Evolutionary conservation across 768 basidiomycete genomes (phyloP).

Genomic region (Scleroderma bovista): DNA sequence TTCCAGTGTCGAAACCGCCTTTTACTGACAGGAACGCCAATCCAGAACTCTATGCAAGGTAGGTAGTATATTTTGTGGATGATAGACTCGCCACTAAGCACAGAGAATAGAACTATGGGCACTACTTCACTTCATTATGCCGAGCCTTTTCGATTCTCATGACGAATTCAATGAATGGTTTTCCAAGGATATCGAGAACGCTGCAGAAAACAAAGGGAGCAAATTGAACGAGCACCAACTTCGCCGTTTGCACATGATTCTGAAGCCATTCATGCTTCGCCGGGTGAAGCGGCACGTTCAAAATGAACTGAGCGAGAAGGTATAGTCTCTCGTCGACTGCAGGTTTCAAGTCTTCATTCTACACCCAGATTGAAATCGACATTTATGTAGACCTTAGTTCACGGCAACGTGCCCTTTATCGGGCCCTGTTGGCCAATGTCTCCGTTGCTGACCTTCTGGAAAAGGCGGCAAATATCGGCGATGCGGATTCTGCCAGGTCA

Average conservation of each 20-base stretch:
- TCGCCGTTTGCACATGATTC: slow-evolving; percentile 93
- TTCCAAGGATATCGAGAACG: slow-evolving; percentile 97
- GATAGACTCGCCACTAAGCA: slow-evolving; percentile 1
- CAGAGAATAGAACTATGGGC: slow-evolving; percentile 84
- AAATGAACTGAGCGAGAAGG: slow-evolving; percentile 99
- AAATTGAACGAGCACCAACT: slow-evolving; percentile 94
- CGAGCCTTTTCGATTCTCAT: slow-evolving; percentile 96
- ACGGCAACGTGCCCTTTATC: slow-evolving; percentile 86
- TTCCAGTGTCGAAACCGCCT: slow-evolving; percentile 95
- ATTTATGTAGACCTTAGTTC: slow-evolving; percentile 92
- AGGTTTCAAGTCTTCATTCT: slow-evolving; percentile 85
- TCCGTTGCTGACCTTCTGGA: slow-evolving; percentile 91
- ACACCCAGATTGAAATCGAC: slow-evolving; percentile 88
- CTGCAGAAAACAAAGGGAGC: slow-evolving; percentile 84
- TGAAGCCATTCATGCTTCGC: slow-evolving; percentile 98
- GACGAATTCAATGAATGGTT: slow-evolving; percentile 99
- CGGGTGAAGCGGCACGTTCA: slow-evolving; percentile 98
- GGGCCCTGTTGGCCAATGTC: slow-evolving; percentile 84
- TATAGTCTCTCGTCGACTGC: slow-evolving; percentile 20
- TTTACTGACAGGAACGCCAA: slow-evolving; percentile 93
- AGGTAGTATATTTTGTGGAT: slow-evolving; percentile 12
- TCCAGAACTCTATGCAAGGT: slow-evolving; percentile 99
- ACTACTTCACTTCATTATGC: slow-evolving; percentile 99
- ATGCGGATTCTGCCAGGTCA: slow-evolving; percentile 86
- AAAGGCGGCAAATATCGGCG: slow-evolving; percentile 87